Evolutionary conservation across 148 eudicot genomes (phyloP), one percentile per base, ranked within the genome.

Genomic region (Spergularia marina): DNA sequence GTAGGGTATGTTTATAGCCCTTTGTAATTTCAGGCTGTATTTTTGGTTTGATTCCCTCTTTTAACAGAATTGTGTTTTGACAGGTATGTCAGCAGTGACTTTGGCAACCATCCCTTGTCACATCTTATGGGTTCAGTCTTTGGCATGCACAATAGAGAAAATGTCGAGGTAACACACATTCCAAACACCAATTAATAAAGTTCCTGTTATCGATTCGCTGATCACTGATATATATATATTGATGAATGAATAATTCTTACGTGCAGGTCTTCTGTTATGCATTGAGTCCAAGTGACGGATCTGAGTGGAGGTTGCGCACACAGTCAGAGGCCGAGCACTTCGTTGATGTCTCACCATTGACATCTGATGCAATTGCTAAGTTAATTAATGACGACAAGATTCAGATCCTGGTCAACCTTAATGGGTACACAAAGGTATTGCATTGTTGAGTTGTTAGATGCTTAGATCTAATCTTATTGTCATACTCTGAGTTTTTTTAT

Each of bases 31-130:
- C 54, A 61, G 60, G 65, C 70, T 53, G 12, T 70, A 40, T 56
- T 49, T 66, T 47, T 53, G 11, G 20, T 76, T 44, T 17, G 13
- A 13, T 21, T 70, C n/a, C 18, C 34, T 69, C 66, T 59, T 30
- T n/a, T 70, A 39, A 73, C 63, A 52, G 16, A 59, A 36, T 57
- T 23, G 34, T 75, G 21, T 77, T 76, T 81, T 73, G 83, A 70
- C 85, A 95, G 98, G 68, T 95, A 95, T 83, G 97, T 95, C 61
- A 95, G 99, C 91, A 92, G 99, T 82, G 99, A 95, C 83, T 95
- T 95, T 79, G 99, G 99, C 52, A 92, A 95, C 75, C 99, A 95
- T 79, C 99, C 99, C 25, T 80, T 95, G 14, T 95, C 99, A 36
- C 99, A 95, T 83, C 87, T 95, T 73, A 95, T 95, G 99, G 97